Percentiles rank a stretch among this genome's conserved stretches.
Conservation (phyloP, 2,329 filamentous ascomycete species). For the Colletotrichum magnum region DNA sequence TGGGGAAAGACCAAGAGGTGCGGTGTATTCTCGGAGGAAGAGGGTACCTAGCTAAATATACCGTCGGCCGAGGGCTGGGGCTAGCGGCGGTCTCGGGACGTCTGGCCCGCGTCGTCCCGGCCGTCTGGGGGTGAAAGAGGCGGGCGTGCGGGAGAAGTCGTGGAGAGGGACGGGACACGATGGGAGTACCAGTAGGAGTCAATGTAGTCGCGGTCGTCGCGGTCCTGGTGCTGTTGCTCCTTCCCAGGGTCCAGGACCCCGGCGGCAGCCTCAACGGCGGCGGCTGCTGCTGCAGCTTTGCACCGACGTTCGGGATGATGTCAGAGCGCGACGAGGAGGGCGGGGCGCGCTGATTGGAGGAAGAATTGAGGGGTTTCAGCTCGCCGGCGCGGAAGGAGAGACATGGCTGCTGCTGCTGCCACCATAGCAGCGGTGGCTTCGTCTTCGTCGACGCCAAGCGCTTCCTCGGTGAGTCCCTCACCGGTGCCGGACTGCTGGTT, state of each 20-base stretch:
- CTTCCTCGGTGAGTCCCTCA: constrained; percentile 4
- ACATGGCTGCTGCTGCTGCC: neutral
- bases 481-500: constrained; percentile 16
- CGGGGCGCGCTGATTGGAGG: constrained; percentile 38
- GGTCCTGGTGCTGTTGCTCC: neutral
- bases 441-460: neutral
- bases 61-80: constrained; percentile 13
- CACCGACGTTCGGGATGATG: constrained; percentile 41
- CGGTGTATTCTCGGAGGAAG: neutral
- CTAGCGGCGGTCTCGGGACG: constrained; percentile 12
- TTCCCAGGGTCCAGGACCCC: neutral
- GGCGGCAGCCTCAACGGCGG: neutral
- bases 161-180: neutral
- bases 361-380: constrained; percentile 40
- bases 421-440: neutral
- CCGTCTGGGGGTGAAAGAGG: constrained; percentile 7
- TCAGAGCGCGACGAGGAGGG: constrained; percentile 28
- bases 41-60: constrained; percentile 31
- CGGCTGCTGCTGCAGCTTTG: constrained; percentile 20
- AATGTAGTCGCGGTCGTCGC: neutral
- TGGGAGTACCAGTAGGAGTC: neutral
- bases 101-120: constrained; percentile 26
- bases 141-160: neutral
- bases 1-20: neutral
- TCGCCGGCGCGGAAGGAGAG: neutral